phyloP scores from a whole-genome alignment of 441 rosid species.

The Dalechampia spathulata region DNA sequence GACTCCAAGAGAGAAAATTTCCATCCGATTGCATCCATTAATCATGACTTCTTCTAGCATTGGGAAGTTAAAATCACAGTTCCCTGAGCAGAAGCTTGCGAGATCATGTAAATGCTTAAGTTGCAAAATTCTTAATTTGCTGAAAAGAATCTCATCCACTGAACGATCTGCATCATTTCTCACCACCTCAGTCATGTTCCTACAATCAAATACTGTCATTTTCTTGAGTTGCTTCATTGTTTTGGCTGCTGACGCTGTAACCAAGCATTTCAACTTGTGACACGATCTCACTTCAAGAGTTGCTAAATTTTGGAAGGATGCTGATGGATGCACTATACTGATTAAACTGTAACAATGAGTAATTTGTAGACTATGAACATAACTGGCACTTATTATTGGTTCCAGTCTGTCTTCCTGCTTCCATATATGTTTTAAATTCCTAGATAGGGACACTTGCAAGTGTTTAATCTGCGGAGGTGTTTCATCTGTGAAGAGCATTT shows the following conservation, averaged over 20 bases:
- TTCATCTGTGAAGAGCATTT: not conserved
- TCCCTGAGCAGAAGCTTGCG: too few species aligned
- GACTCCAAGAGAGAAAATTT: constrained; percentile 3
- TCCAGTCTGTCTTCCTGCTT: not conserved
- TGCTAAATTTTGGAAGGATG: not conserved
- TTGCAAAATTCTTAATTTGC: not conserved
- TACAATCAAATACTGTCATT: not conserved
- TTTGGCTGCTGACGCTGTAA: not conserved
- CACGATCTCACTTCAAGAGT: not conserved
- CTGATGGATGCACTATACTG: not conserved
- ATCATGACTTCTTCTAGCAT: not conserved
- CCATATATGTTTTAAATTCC: not conserved
- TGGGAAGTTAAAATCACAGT: constrained; percentile 2
- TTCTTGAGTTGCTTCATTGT: not conserved
- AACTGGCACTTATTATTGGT: too few species aligned
- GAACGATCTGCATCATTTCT: not conserved
- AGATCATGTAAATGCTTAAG: not conserved
- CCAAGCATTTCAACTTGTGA: not conserved
- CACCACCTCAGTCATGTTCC: not conserved
- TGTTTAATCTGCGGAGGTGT: not conserved
- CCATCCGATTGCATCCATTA: not conserved
- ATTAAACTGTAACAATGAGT: not conserved
- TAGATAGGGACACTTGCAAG: not conserved
- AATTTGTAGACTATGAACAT: too few species aligned
- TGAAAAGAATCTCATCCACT: not conserved